Percentiles rank a stretch among this genome's conserved stretches.
phyloP scores from a whole-genome alignment of 805 yeast genomes.

The Cyberlindnera subsufficiens region DNA sequence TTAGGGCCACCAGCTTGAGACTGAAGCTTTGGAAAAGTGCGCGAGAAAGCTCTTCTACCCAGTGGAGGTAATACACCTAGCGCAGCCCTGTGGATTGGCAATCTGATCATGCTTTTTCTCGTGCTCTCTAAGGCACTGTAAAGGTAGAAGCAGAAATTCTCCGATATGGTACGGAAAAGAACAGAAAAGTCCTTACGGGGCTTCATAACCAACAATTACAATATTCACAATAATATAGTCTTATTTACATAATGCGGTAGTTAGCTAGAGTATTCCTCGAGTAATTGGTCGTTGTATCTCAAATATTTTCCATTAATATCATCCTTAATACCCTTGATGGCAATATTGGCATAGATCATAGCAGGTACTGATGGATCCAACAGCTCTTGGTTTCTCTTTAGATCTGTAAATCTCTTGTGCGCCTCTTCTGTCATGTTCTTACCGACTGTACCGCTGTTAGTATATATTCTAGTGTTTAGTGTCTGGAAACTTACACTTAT shows the following conservation, averaged over 20 bases:
- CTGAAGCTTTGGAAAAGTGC: no score
- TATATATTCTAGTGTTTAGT: not conserved
- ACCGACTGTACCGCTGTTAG: conserved; percentile 27
- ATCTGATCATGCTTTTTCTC: no score
- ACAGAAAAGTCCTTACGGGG: no score
- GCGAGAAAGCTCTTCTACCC: no score
- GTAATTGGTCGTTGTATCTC: conserved; percentile 46
- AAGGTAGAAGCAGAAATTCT: no score
- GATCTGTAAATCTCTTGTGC: conserved; percentile 54
- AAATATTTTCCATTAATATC: conserved; percentile 63
- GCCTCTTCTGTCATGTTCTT: conserved; percentile 54
- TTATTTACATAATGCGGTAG: not conserved
- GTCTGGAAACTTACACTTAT: conserved; percentile 26
- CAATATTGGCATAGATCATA: conserved; percentile 58
- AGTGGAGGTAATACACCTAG: no score
- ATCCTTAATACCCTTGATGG: conserved; percentile 48
- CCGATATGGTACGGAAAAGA: no score
- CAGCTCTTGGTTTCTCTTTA: conserved; percentile 52
- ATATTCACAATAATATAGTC: no score
- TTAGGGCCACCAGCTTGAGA: not conserved
- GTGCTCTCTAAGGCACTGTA: no score
- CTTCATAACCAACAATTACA: no score
- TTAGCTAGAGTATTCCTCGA: conserved; percentile 10
- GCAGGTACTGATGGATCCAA: conserved; percentile 73
- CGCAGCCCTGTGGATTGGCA: no score